Evolutionary conservation across 495 filamentous ascomycete genomes (phyloP).

Genomic region (Talaromyces thailandensis): DNA sequence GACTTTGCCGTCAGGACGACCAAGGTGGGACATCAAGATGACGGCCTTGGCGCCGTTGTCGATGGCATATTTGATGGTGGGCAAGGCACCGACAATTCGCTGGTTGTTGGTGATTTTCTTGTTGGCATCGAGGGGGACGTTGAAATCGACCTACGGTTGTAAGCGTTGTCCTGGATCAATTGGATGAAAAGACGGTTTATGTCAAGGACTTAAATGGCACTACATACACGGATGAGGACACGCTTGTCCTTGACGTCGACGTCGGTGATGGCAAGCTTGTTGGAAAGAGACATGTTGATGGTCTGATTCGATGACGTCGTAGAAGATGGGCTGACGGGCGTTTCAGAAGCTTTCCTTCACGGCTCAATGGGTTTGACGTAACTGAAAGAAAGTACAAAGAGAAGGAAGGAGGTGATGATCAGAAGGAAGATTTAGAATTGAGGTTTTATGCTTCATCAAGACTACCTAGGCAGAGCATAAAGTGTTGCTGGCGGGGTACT

Average conservation of each 20-base stretch:
- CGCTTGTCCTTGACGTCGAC: constrained; percentile 96
- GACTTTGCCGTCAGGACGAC: constrained; percentile 82
- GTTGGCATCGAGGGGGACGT: constrained; percentile 86
- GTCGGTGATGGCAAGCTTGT: constrained; percentile 94
- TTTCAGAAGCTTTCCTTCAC: not conserved
- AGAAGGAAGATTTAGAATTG: not conserved
- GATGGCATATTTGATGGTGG: constrained; percentile 96
- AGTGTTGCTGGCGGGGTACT: constrained; percentile 7
- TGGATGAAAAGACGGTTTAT: not conserved
- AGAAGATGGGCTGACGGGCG: not conserved
- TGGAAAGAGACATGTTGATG: constrained; percentile 86
- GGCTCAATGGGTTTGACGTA: not conserved
- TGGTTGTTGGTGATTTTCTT: constrained; percentile 97
- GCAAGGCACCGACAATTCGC: constrained; percentile 93
- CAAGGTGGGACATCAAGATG: constrained; percentile 96
- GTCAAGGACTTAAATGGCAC: not conserved
- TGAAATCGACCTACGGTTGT: constrained; percentile 83
- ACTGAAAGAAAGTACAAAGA: not conserved
- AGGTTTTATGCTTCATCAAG: not conserved
- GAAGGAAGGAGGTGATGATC: not conserved
- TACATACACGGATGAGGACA: constrained; percentile 87
- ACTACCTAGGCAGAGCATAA: not conserved
- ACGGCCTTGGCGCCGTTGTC: constrained; percentile 92
- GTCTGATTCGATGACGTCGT: constrained; percentile 5
- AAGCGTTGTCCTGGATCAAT: not conserved